phyloP scores from a whole-genome alignment of 257 asterid genomes.

The Solanum ahanhuiri region DNA sequence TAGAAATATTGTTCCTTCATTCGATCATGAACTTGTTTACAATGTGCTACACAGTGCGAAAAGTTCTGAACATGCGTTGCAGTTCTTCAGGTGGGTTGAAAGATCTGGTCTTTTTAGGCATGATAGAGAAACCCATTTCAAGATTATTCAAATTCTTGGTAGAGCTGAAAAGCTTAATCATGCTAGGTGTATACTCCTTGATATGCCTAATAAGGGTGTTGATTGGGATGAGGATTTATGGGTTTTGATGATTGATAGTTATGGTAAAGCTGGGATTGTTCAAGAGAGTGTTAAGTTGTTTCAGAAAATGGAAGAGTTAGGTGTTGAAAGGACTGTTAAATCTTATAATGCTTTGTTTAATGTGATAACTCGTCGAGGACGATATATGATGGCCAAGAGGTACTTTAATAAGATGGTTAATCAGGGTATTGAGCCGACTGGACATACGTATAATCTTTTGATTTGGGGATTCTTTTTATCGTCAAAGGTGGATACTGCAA shows the following conservation, averaged over 20 bases:
- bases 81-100: constrained; percentile 94
- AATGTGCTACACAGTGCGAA: constrained; percentile 63
- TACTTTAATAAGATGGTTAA: constrained; percentile 73
- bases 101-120: constrained; percentile 57
- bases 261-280: constrained; percentile 78
- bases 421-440: constrained; percentile 71
- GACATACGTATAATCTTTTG: constrained; percentile 63
- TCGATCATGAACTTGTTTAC: constrained; percentile 68
- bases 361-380: constrained; percentile 70
- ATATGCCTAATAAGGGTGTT: constrained; percentile 74
- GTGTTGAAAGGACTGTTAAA: constrained; percentile 52
- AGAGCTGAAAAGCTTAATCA: constrained; percentile 71
- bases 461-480: constrained; percentile 86
- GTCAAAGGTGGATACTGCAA: constrained; percentile 46
- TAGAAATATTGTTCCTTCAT: constrained; percentile 52
- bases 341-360: constrained; percentile 61
- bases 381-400: constrained; percentile 84
- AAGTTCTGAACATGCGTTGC: constrained; percentile 79
- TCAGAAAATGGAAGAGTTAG: constrained; percentile 69
- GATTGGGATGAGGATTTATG: constrained; percentile 94
- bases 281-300: constrained; percentile 93
- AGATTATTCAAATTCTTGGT: constrained; percentile 73
- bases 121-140: constrained; percentile 52
- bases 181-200: constrained; percentile 75
- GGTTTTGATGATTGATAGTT: constrained; percentile 69